These are phyloP conservation scores for Takashimella tepidaria DNA, from an alignment of 1,284 basidiomycete species.

Conservation along the genomic window DNA sequence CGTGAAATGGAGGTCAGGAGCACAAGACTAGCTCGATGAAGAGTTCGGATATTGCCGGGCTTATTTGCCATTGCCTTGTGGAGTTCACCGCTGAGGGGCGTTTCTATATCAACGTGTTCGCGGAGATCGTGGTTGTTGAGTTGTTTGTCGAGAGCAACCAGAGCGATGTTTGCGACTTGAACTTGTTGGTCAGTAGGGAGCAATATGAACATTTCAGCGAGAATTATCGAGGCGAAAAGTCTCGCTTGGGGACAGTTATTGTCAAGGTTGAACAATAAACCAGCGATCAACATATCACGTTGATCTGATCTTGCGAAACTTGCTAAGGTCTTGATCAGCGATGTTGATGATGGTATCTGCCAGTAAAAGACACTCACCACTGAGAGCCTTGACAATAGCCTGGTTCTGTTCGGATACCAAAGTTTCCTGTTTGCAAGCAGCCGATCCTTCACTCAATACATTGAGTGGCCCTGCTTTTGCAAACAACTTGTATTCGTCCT, in stretches of 20 bases:
- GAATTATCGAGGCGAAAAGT: background rate
- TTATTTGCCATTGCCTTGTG: conserved; percentile 29
- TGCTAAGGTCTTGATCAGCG: background rate
- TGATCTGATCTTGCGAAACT: background rate
- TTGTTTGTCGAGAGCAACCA: conserved; percentile 17
- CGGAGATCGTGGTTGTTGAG: conserved; percentile 13
- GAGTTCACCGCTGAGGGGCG: conserved; percentile 12
- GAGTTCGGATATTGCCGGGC: conserved; percentile 30
- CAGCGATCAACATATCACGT: conserved; percentile 6
- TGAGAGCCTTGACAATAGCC: background rate
- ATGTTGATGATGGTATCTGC: background rate
- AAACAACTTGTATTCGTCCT: conserved; percentile 50
- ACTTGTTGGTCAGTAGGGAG: conserved; percentile 13
- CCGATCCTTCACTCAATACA: too few relatives aligned
- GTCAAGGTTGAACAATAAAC: background rate
- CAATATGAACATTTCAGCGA: conserved; percentile 3
- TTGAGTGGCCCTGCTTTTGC: background rate
- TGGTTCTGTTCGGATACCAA: conserved; percentile 53
- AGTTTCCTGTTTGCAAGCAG: background rate
- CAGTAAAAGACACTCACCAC: conserved; percentile 3
- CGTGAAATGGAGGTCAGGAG: conserved; percentile 29
- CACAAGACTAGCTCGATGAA: conserved; percentile 27
- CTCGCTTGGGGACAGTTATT: background rate
- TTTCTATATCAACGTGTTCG: conserved; percentile 20
- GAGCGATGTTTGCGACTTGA: conserved; percentile 51